Evolutionary conservation across 2,329 filamentous ascomycete genomes (phyloP), one percentile per base, ranked within the genome.

Genomic region (Alternaria brassicae): DNA sequence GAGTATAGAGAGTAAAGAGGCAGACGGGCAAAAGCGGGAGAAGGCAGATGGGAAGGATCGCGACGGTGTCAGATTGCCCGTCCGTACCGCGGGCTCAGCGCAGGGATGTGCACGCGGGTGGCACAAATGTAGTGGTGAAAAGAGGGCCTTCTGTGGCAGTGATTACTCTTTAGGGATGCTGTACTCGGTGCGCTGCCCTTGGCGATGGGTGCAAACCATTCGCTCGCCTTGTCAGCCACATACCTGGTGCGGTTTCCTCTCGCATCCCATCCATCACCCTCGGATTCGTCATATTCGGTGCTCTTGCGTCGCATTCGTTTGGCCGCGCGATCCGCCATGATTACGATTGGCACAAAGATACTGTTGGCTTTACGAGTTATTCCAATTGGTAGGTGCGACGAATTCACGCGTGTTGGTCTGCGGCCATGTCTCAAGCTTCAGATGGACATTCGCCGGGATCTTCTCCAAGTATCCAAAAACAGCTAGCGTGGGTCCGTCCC

Each of bases 291-390:
- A 65, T 77, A 66, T 60, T 80, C 78, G 65, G 73, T 77, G 71
- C 74, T 79, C 63, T 77, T 68, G 55, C 78, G 77, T 56, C 77
- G 75, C 68, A 75, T 70, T 60, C 78, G 77, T 72, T 79, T 80
- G 21, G 71, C 69, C 25, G 76, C 71, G 17, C 72, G 66, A 45
- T 75, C 73, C 34, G 70, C 59, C 74, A 75, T 77, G 25, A 27
- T 37, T 32, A 15, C 21, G n/a, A 30, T 56, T 27, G 28, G 40
- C 23, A 37, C 8, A 12, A 21, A 6, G 32, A 15, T 44, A 45
- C 21, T n/a, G 15, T 23, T 32, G 23, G 28, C 9, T 40, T 30
- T 45, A 19, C n/a, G 12, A 10, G 49, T 27, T 32, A 51, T 42
- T 55, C 53, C 45, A 56, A 62, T 57, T 41, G 53, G 30, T 19